These are phyloP conservation scores for Lichtheimia ramosa DNA, from an alignment of 371 early-diverging fungal species.

Conservation along the genomic window DNA sequence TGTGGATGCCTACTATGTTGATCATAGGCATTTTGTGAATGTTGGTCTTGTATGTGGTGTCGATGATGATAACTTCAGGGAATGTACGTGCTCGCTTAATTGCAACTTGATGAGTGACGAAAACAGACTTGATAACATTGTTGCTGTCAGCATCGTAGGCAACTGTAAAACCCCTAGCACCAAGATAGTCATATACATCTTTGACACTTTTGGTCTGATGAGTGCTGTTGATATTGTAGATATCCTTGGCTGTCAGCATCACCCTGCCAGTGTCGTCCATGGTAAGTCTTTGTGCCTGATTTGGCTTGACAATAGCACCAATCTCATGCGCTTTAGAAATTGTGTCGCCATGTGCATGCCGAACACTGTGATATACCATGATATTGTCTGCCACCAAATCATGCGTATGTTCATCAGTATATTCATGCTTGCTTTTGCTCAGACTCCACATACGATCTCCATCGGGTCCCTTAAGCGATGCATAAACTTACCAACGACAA, in stretches of 20 bases:
- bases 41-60: constrained; percentile 42
- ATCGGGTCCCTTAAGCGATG: neutral
- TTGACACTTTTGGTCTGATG: neutral
- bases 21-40: constrained; percentile 56
- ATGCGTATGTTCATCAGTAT: neutral
- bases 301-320: neutral
- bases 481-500: neutral
- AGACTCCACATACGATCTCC: neutral
- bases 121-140: constrained; percentile 2
- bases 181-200: constrained; percentile 1
- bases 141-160: neutral
- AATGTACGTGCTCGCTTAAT: constrained; percentile 3
- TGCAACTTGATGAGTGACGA: neutral
- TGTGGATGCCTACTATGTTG: constrained; percentile 58
- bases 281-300: neutral
- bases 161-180: neutral
- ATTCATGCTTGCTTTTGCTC: neutral
- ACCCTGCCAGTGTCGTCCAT: neutral
- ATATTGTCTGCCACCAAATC: neutral
- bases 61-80: constrained; percentile 24
- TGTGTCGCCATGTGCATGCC: neutral
- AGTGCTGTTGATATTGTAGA: neutral
- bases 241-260: constrained; percentile 2
- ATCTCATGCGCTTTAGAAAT: neutral
- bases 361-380: neutral